Evolutionary conservation across 169 alveolate species (phyloP).

Genomic region (Ichthyophthirius multifiliis): DNA sequence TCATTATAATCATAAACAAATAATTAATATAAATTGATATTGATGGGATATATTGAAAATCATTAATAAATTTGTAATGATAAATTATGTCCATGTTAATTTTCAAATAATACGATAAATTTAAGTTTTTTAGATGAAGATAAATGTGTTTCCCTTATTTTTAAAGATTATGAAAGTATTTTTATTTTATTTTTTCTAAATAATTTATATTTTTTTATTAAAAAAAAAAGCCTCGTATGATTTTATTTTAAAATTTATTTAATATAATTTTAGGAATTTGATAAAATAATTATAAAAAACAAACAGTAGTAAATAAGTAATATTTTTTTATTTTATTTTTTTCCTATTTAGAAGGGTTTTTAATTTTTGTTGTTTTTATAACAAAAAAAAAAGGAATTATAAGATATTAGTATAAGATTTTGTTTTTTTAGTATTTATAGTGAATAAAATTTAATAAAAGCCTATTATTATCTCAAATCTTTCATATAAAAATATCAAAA

Average conservation of each 20-base stretch:
- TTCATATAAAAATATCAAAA: not conserved
- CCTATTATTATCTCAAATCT: not conserved
- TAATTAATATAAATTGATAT: not conserved
- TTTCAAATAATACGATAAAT: not conserved
- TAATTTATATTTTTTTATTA: not conserved
- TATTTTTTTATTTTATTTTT: not conserved
- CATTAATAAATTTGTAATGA: not conserved
- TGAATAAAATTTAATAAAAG: not conserved
- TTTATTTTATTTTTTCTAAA: not conserved
- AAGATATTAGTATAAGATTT: not conserved
- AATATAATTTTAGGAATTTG: not conserved
- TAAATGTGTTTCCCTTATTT: not conserved
- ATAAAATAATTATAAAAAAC: not conserved
- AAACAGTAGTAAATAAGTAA: not conserved
- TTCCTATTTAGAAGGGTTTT: not conserved
- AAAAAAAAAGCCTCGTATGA: not conserved
- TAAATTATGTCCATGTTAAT: not conserved
- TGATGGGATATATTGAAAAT: not conserved
- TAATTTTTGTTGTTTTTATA: no score
- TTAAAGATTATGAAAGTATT: not conserved
- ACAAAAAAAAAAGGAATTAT: not conserved
- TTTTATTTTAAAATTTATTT: not conserved
- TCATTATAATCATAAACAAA: not conserved
- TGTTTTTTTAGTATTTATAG: not conserved
- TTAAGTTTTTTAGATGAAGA: not conserved